Conservation (phyloP, 2,329 filamentous ascomycete species). For the Aspergillus brasiliensis region DNA sequence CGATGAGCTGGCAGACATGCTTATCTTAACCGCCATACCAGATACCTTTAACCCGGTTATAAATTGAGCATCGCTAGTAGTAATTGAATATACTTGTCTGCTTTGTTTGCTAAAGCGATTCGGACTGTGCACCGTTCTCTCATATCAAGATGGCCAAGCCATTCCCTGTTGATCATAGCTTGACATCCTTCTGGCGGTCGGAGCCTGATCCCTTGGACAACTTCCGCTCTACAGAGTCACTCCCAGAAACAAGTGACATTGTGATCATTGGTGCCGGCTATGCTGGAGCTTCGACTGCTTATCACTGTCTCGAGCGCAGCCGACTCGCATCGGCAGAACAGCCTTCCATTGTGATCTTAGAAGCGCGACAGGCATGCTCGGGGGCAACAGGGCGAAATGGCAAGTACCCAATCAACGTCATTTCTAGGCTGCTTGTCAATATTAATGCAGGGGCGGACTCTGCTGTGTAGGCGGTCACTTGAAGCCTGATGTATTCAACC, state of each 20-base stretch:
- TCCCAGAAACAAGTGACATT: constrained; percentile 47
- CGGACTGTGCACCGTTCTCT: background rate
- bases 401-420: constrained; percentile 10
- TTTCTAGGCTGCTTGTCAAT: background rate
- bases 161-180: constrained; percentile 25
- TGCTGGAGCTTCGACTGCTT: constrained; percentile 45
- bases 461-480: constrained; percentile 42
- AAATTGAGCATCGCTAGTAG: background rate
- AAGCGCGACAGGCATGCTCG: constrained; percentile 45
- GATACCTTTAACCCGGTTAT: background rate
- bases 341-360: constrained; percentile 41
- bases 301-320: constrained; percentile 40
- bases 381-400: constrained; percentile 49
- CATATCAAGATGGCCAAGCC: constrained; percentile 17
- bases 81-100: too few relatives aligned
- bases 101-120: background rate
- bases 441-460: background rate
- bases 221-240: constrained; percentile 39
- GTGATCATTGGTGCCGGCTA: constrained; percentile 51
- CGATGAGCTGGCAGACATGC: background rate
- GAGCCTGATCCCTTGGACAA: constrained; percentile 44
- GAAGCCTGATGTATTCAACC: constrained; percentile 46
- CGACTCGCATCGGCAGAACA: constrained; percentile 4
- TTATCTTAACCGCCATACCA: background rate
- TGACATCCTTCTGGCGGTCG: constrained; percentile 48